Base-by-base conservation (phyloP, 2,329 filamentous ascomycete genomes). In the Drechmeria coniospora region DNA sequence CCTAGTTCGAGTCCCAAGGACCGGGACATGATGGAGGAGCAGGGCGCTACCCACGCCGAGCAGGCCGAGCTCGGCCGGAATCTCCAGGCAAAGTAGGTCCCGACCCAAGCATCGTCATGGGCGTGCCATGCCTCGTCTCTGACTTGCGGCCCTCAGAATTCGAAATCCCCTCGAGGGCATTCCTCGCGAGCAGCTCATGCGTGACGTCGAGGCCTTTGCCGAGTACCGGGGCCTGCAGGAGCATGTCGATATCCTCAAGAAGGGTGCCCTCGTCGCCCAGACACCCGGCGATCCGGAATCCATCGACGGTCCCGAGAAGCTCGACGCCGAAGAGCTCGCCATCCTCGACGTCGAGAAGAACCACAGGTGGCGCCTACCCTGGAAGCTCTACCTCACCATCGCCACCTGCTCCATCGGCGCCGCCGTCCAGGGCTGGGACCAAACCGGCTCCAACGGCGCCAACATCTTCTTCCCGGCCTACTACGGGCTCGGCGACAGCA, bases 281-380 rank as follows among this genome's bases (percentile, higher is more conserved):
- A 68, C 74, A 38, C 77, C 77, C 0, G 44, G 51, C 15, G 53
- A 57, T 15, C 74, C 48, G 40, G 68, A 74, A 28, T 47, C 57
- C 20, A 59, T 82, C 25, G 48, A 50, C 15, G 63, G 65, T 36
- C 54, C 65, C 24, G 51, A 65, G 28, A 65, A 65, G 17, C 60
- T 84, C 6, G 51, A 58, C 26, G 58, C 69, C 9, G 57, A 59
- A 0, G 74, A 77, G 43, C 61, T 70, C 29, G 48, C 55, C n/a
- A 56, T 58, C 11, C 59, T 87, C 11, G 54, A 57, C 23, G 57
- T 68, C 23, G 76, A 81, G 46, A 52, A 61, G 23, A 56, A 63
- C 5, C 74, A 81, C 59, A 73, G 70, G 40, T 81, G 76, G 70
- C 59, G 63, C 32, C 65, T 75, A 33, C 72, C 76, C 0, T 52